These are phyloP conservation scores for Cyanidioschyzon merolae DNA, from an alignment of 23 red algal species.

Conservation along the genomic window DNA sequence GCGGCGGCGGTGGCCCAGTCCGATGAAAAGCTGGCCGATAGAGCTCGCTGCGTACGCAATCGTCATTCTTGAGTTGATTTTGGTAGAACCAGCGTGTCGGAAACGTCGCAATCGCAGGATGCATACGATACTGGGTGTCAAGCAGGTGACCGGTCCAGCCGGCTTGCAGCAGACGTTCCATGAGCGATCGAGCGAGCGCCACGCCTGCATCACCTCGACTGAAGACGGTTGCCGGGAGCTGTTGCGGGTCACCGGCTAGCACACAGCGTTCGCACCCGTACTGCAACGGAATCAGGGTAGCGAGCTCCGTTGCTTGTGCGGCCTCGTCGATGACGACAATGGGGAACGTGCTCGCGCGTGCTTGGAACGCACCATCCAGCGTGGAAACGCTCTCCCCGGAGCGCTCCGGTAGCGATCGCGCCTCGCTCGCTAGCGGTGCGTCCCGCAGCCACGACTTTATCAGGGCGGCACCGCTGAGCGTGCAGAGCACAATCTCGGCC, in stretches of 20 bases:
- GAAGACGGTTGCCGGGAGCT: constrained; percentile 86
- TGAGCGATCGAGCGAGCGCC: constrained; percentile 54
- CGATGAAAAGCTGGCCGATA: constrained; percentile 37
- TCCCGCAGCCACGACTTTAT: constrained; percentile 3
- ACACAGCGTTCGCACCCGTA: constrained; percentile 34
- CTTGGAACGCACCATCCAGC: no score
- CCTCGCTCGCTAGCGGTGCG: not conserved
- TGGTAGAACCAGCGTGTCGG: constrained; percentile 74
- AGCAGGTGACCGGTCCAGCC: constrained; percentile 38
- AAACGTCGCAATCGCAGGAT: constrained; percentile 82
- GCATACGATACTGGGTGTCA: constrained; percentile 97
- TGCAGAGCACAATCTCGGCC: constrained; percentile 14
- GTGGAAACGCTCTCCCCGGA: no score
- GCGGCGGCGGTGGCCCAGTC: constrained; percentile 10
- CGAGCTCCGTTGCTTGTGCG: constrained; percentile 1
- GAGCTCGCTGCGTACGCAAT: constrained; percentile 28
- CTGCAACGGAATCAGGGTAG: constrained; percentile 1
- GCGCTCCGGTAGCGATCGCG: not conserved
- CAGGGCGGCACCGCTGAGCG: constrained; percentile 1
- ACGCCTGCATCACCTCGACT: constrained; percentile 44
- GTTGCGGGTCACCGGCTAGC: constrained; percentile 83
- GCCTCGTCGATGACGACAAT: constrained; percentile 2
- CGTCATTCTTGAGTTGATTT: constrained; percentile 47
- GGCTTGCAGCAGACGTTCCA: constrained; percentile 56
- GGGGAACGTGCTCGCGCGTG: not conserved